Evolutionary conservation across 257 asterid genomes (phyloP), one percentile per base, ranked within the genome.

Genomic region (Solanum piurae): DNA sequence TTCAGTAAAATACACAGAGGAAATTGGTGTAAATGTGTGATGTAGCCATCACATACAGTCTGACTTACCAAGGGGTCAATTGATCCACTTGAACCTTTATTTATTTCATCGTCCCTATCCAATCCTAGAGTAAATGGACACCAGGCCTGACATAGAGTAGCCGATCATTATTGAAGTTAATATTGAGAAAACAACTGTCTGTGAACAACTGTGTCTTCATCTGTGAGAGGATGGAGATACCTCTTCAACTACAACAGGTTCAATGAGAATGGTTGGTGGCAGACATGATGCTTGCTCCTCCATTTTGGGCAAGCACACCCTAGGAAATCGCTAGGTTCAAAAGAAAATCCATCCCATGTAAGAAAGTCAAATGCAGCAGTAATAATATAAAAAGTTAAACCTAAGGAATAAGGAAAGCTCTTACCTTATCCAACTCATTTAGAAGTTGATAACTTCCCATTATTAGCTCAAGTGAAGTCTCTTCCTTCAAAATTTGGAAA

Each of bases 381-480:
- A 64, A 85, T 85, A 52, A 6, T 72, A 7, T 18, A 33, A 37
- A 13, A 58, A 82, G 21, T 84, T 87, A 83, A 90, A 80, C 72
- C 4, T 46, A 31, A 55, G 58, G 34, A 88, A 44, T 10, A 34
- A 68, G 85, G 55, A 46, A 44, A 87, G 55, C 36, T 87, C 84
- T 87, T 89, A 95, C 98, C 98, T 94, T 95, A 84, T 94, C 94
- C 85, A 95, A 89, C 79, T 94, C 98, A 74, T 86, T 71, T 49
- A 97, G 95, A 86, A 97, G 98, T 87, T 95, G 95, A 89, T 93
- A 94, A 91, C 98, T 97, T 88, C 89, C 95, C 86, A 93, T 87
- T 44, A 93, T 87, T 88, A 97, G 87, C 69, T 93, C 98, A 76
- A 95, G 91, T 12, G 98, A 93, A 86, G 91, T 94, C 37, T 90